phyloP scores from a whole-genome alignment of 805 yeast species.

The Candida khao-thaluensis region DNA sequence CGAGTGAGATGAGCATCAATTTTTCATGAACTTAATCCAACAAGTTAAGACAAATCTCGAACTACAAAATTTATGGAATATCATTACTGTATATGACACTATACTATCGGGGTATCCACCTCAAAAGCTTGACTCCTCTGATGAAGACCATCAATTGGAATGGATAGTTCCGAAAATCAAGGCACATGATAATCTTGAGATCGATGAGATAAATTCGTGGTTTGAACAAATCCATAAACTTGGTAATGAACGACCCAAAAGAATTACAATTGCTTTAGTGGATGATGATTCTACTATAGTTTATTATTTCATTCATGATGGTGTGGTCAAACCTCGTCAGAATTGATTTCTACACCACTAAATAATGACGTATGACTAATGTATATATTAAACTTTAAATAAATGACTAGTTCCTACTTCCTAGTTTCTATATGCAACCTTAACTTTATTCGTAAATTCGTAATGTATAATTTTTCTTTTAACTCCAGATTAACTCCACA shows the following conservation, averaged over 20 bases:
- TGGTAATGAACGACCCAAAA: conserved; percentile 31
- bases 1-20: conserved; percentile 4
- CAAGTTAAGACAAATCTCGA: conserved; percentile 34
- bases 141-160: conserved; percentile 19
- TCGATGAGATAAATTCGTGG: conserved; percentile 38
- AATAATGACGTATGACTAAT: not conserved
- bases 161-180: conserved; percentile 43
- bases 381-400: not conserved
- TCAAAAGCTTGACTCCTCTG: conserved; percentile 1
- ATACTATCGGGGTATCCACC: conserved; percentile 10
- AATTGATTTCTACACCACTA: conserved; percentile 40
- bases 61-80: conserved; percentile 45
- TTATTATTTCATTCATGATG: conserved; percentile 67
- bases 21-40: not conserved
- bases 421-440: too few relatives aligned
- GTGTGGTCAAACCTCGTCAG: conserved; percentile 62
- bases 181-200: conserved; percentile 27
- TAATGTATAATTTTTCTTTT: too few relatives aligned
- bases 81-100: not conserved
- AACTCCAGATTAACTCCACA: too few relatives aligned
- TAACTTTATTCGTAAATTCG: too few relatives aligned
- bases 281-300: conserved; percentile 69
- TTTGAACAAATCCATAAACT: conserved; percentile 30
- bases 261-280: conserved; percentile 54
- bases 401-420: too few relatives aligned